Base-by-base conservation (phyloP, 805 yeast genomes). In the Teunomyces panamensis region DNA sequence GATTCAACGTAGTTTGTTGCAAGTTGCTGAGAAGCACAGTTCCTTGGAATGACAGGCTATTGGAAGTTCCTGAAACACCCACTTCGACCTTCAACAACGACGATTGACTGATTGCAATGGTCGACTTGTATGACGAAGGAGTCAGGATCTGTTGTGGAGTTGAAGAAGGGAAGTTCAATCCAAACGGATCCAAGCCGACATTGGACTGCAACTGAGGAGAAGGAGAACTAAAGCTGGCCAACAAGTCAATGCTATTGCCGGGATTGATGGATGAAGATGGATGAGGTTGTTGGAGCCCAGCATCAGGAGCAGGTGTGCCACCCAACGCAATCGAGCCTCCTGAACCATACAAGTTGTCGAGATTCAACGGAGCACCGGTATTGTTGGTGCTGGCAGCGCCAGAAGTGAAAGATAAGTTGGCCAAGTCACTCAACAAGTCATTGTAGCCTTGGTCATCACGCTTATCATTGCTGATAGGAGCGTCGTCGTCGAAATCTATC, bases 381-480 rank as follows among this genome's bases (percentile, higher is more conserved):
- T 39, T 48, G 32, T 49, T n/a, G 14, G 49, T 16, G 14, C 26
- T 45, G 17, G 50, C n/a, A 11, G 45, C 46, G 47, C 62, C 53
- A 26, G 74, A 67, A 44, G 73, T 68, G 51, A 85, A 78, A 2
- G 88, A 78, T 49, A 87, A 73, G 42, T 84, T 78, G 28, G 84
- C 77, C 56, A 87, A 70, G 54, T 85, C 94, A 44, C 87, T 83
- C 50, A 90, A 73, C 52, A 91, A 74, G 62, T 90, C 96, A 46
- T 81, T 80, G 45, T 67, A 84, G 56, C 76, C 62, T 63, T 68
- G 60, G 60, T 71, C 61, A 68, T 71, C 59, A 9, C 63, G 59
- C 10, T 65, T 45, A 44, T 68, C 67, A 29, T 51, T 52, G 45
- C 67, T 64, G 34, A 63, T 55, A n/a, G 73, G 71, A 42, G 63